Base-by-base conservation (phyloP, 352 stramenopile genomes). In the Pythium biforme region DNA sequence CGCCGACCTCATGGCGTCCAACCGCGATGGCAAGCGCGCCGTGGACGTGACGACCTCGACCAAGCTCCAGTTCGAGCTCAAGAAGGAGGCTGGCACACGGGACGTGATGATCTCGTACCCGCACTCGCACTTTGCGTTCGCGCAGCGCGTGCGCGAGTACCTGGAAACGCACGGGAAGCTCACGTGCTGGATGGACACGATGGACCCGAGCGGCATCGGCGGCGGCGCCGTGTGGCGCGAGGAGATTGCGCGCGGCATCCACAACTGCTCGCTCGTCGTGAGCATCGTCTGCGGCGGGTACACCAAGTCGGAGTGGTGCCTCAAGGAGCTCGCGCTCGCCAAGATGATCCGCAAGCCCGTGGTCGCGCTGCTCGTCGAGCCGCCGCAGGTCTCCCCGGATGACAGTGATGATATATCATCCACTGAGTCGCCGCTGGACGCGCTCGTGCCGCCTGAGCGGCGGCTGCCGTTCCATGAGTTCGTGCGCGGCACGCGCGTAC, bases 81-180 rank as follows among this genome's bases (percentile, higher is more conserved):
- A 92, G 70, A 85, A 88, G 51, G 77, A 89, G 49, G 83, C 83
- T 1, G 81, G 81, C 12, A 83, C 61, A 10, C 79, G 85, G 11
- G 82, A 94, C 47, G 75, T 94, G 7, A 92, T 94, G 85, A 89
- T 94, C 40, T 90, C 76, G 50, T 92, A 91, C 59, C 88, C 81
- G 31, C 83, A 92, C 61, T 78, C 83, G 10, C 83, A 90, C 49
- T 75, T 76, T 43, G 70, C 79, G 25, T 74, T 94, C 14, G 85
- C 85, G 1, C 72, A 80, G 26, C 72, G 54, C 40, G 69, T 94
- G 46, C 83, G 83, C 14, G 76, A 91, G 50, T 74, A 76, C 59
- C 57, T 92, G 11, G 82, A 91, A 63, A 80, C 71, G 20, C 57
- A 81, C 20, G 78, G 76, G 15, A 68, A 76, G 33, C 56, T 90